Evolutionary conservation across 371 early-diverging fungal species (phyloP).

Genomic region (Choanephora cucurbitarum): DNA sequence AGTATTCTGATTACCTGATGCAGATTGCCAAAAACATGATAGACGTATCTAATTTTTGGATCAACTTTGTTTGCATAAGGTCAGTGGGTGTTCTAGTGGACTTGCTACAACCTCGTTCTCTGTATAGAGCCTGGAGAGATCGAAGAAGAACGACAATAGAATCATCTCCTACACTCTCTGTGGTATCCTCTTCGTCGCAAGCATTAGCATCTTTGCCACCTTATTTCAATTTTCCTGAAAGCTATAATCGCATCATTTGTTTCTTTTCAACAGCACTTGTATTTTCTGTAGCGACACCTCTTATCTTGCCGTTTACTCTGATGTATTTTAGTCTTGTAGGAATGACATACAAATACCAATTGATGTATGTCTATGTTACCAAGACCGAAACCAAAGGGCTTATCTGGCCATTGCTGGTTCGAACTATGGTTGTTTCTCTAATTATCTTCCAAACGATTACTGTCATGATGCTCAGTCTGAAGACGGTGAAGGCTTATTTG

Average conservation of each 20-base stretch:
- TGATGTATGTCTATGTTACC: constrained; percentile 62
- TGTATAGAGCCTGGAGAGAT: neutral
- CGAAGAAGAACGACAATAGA: constrained; percentile 28
- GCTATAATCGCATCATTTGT: constrained; percentile 65
- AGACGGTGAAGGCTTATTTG: constrained; percentile 43
- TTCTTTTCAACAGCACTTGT: constrained; percentile 72
- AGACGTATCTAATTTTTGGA: constrained; percentile 64
- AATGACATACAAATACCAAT: constrained; percentile 69
- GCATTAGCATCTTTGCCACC: too few species aligned
- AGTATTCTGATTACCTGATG: constrained; percentile 25
- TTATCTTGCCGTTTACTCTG: constrained; percentile 68
- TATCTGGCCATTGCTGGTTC: constrained; percentile 77
- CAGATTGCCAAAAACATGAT: constrained; percentile 46
- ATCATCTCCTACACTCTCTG: constrained; percentile 58
- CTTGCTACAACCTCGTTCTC: constrained; percentile 47
- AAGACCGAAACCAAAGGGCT: constrained; percentile 72
- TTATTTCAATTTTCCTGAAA: constrained; percentile 17
- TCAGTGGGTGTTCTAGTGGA: constrained; percentile 50
- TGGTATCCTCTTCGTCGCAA: too few species aligned
- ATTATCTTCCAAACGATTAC: constrained; percentile 73
- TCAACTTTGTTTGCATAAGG: constrained; percentile 67
- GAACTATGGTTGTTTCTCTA: constrained; percentile 61
- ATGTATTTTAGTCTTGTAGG: constrained; percentile 66
- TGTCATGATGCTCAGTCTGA: constrained; percentile 61
- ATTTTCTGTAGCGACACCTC: constrained; percentile 75